Percentiles rank a stretch among this genome's conserved stretches.
phyloP scores from a whole-genome alignment of 2,329 filamentous ascomycete genomes.

The Ophiostoma novo-ulmi region DNA sequence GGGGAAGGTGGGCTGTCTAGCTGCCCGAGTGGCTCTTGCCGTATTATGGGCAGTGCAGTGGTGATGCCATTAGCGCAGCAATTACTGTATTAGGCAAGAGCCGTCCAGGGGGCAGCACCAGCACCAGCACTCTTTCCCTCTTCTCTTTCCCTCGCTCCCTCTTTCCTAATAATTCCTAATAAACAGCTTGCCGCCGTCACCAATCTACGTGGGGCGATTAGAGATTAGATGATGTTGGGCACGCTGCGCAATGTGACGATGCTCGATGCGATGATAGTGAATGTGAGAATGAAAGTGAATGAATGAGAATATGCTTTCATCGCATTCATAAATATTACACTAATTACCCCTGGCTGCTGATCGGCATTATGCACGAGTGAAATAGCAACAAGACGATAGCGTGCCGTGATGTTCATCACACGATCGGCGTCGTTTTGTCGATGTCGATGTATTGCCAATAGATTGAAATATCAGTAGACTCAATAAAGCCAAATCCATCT shows the following conservation, averaged over 20 bases:
- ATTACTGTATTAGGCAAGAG: conserved; percentile 17
- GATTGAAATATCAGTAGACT: too few species aligned
- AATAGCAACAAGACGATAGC: background rate
- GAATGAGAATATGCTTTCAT: background rate
- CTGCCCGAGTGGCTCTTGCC: conserved; percentile 16
- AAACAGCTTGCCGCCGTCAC: conserved; percentile 18
- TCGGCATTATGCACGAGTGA: background rate
- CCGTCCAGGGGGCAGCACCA: background rate
- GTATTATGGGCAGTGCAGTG: background rate
- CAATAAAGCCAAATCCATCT: background rate
- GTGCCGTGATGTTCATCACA: background rate
- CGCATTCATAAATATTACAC: background rate
- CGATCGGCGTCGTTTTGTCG: background rate
- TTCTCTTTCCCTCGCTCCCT: background rate
- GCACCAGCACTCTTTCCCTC: too few species aligned
- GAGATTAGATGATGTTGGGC: background rate
- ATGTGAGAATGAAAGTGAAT: background rate
- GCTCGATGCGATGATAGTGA: conserved; percentile 11
- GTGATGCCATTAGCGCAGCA: conserved; percentile 7
- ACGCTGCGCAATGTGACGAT: conserved; percentile 12
- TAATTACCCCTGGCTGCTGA: background rate
- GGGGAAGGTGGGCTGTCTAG: conserved; percentile 21
- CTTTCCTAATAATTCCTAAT: background rate
- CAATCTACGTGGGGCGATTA: conserved; percentile 10
- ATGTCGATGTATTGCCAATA: background rate